Conservation (phyloP, 305 asterid genomes). For the Fraxinus paxiana region DNA sequence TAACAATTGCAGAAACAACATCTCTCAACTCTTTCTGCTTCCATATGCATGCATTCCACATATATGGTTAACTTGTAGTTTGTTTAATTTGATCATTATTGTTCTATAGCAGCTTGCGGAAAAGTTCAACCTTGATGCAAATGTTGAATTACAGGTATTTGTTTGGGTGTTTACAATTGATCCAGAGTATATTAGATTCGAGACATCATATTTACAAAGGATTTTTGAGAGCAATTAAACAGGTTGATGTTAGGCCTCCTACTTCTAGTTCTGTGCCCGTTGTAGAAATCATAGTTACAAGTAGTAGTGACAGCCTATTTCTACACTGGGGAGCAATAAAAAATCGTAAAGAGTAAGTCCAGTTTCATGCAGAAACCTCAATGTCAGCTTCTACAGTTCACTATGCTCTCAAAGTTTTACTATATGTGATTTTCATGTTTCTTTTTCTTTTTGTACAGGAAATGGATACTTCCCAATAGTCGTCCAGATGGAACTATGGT, state of each 20-base stretch:
- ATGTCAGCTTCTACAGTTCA: conserved; percentile 12
- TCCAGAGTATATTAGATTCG: conserved; percentile 16
- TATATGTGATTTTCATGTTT: neutral
- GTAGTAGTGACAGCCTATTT: conserved; percentile 46
- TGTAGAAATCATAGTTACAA: conserved; percentile 58
- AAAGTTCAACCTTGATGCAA: conserved; percentile 74
- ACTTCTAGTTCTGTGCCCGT: conserved; percentile 45
- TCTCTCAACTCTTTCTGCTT: conserved; percentile 5
- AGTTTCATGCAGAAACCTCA: conserved; percentile 20
- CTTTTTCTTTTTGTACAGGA: conserved; percentile 34
- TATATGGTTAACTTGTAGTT: conserved; percentile 9
- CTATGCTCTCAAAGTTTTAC: conserved; percentile 5
- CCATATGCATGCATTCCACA: conserved; percentile 1
- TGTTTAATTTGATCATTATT: conserved; percentile 16
- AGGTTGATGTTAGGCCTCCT: conserved; percentile 74
- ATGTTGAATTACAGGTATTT: conserved; percentile 76
- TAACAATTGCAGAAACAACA: conserved; percentile 3
- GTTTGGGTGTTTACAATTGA: conserved; percentile 5
- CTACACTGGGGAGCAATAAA: conserved; percentile 94
- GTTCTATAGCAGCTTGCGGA: conserved; percentile 49
- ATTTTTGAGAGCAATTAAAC: conserved; percentile 32
- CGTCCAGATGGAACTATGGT: conserved; percentile 81
- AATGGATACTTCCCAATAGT: conserved; percentile 74
- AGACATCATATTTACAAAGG: conserved; percentile 15
- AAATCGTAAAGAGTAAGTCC: conserved; percentile 50